phyloP scores from a whole-genome alignment of 805 yeast species.

The Kazachstania africana region DNA sequence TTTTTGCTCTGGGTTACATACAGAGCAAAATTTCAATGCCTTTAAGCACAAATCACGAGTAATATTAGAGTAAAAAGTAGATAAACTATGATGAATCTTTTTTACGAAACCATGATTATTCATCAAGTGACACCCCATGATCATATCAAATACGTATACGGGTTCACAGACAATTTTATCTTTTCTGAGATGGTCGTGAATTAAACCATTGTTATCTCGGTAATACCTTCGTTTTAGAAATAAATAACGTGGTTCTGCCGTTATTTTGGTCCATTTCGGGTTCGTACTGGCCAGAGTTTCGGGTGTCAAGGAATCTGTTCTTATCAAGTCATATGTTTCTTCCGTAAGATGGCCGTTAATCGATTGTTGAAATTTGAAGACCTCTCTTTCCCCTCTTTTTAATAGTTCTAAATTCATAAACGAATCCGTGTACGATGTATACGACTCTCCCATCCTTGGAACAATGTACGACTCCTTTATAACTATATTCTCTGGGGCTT shows the following conservation, averaged over 20 bases:
- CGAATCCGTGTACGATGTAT: constrained; percentile 7
- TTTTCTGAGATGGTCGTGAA: constrained; percentile 14
- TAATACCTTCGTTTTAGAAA: constrained; percentile 17
- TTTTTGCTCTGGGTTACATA: constrained; percentile 14
- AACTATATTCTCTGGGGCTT: no score
- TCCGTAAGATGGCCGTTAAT: constrained; percentile 20
- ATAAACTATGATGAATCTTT: constrained; percentile 9
- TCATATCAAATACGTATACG: constrained; percentile 15
- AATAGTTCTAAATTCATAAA: constrained; percentile 9
- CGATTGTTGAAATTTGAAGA: constrained; percentile 11
- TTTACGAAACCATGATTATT: constrained; percentile 17
- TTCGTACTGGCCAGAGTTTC: constrained; percentile 8
- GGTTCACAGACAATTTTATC: constrained; percentile 23
- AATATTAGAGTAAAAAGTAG: constrained; percentile 16
- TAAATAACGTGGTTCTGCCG: constrained; percentile 11
- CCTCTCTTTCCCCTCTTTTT: constrained; percentile 15
- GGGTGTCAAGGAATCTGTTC: constrained; percentile 11
- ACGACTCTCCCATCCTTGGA: constrained; percentile 12
- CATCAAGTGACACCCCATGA: constrained; percentile 23
- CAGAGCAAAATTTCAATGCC: constrained; percentile 19
- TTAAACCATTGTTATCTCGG: constrained; percentile 9
- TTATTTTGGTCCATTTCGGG: neutral
- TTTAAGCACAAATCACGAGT: constrained; percentile 12
- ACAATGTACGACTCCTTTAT: constrained; percentile 1
- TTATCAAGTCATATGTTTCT: constrained; percentile 16